Evolutionary conservation across 202 grass and related monocot species (phyloP), one percentile per base, ranked within the genome.

Genomic region (Zoysia matrella): DNA sequence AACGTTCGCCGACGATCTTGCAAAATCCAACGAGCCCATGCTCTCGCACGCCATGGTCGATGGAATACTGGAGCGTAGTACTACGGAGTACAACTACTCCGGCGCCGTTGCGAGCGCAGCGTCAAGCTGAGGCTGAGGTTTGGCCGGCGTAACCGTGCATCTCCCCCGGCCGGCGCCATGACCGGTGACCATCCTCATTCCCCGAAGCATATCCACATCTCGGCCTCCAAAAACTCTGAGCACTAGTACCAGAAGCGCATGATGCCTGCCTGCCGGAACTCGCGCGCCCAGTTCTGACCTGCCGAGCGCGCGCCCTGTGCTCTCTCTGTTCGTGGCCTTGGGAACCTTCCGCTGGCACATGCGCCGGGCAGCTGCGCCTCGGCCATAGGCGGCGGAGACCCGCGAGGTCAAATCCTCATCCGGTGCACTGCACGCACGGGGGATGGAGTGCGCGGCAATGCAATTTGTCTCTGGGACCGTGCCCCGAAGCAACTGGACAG

Each of bases 401-500:
- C 15, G 6, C 55, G 0, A 0, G 44, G 49, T 71, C 77, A 85
- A 80, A 73, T 36, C 82, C n/a, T 76, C 30, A 53, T 72, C 87
- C 78, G 36, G 6, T 1, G 58, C 39, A 69, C 15, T 30, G 5
- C 40, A 70, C 16, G 52, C n/a, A 39, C 60, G 57, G 66, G 74
- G 60, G 73, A 30, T 69, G 66, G 7, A 30, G 50, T 70, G 74
- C 7, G 46, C 67, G 7, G 73, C 52, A 47, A 2, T 67, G 30
- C 65, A 72, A 3, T 60, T 9, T 73, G 88, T 73, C 76, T 64
- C 69, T 79, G 79, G 69, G 69, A n/a, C 69, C 54, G 79, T 83
- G 88, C 83, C 68, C 48, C 74, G 68, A 69, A 74, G 83, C 88
- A 89, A 69, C 79, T 56, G 79, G 83, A 82, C 83, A 82, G 79